phyloP scores from a whole-genome alignment of 163 green algal genomes.

The Chlamydomonas reinhardtii region DNA sequence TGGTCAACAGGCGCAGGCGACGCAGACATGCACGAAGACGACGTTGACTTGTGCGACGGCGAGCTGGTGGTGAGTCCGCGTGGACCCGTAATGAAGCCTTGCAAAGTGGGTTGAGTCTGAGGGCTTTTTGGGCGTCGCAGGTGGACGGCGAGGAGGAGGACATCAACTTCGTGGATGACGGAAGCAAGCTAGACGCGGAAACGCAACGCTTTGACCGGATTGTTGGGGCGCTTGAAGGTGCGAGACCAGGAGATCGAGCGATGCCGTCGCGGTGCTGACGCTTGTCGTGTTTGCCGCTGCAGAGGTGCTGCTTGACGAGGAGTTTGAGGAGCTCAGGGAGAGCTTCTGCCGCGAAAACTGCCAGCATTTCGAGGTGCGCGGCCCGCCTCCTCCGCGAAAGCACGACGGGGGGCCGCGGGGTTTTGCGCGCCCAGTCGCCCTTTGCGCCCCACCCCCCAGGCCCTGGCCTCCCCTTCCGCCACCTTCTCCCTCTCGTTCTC shows the following conservation, averaged over 20 bases:
- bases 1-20: not conserved
- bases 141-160: constrained; percentile 52
- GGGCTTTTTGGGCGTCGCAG: not conserved
- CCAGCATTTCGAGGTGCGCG: constrained; percentile 69
- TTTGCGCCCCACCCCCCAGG: too few species aligned
- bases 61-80: not conserved
- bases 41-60: not conserved
- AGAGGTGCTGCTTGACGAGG: constrained; percentile 71
- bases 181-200: constrained; percentile 43
- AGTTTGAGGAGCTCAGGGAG: constrained; percentile 62
- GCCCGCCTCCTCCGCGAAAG: not conserved
- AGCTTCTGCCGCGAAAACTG: constrained; percentile 69
- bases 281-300: not conserved
- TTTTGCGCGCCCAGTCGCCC: too few species aligned
- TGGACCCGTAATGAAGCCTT: not conserved
- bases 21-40: not conserved
- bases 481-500: too few species aligned
- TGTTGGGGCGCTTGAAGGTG: constrained; percentile 59
- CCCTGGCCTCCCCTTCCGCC: too few species aligned
- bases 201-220: constrained; percentile 60
- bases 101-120: not conserved
- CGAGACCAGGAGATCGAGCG: not conserved
- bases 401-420: too few species aligned
- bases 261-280: not conserved
- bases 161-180: constrained; percentile 60